Percentiles rank a stretch among this genome's conserved stretches.
Conservation (phyloP, 305 asterid species). For the Fraxinus latifolia region DNA sequence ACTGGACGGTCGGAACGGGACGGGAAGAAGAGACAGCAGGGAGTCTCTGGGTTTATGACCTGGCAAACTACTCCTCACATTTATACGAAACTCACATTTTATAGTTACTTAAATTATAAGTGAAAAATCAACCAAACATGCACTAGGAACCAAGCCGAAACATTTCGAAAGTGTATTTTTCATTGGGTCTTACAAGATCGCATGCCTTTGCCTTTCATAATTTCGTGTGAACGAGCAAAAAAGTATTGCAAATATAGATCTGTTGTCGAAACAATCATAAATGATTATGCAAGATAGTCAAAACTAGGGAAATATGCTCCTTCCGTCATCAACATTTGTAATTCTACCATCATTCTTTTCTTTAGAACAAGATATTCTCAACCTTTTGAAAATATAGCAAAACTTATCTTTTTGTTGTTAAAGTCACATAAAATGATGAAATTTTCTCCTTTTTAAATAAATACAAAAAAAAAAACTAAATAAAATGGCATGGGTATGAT, state of each 20-base stretch:
- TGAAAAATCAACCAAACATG: neutral
- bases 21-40: neutral
- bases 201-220: neutral
- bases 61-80: neutral
- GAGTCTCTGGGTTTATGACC: neutral
- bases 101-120: neutral
- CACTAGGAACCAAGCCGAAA: neutral
- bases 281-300: neutral
- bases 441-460: neutral
- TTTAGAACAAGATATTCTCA: neutral
- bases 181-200: neutral
- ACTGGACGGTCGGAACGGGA: neutral
- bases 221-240: neutral
- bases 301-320: too few species aligned
- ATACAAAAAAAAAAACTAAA: too few species aligned
- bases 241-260: neutral
- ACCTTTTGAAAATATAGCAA: neutral
- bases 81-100: too few species aligned
- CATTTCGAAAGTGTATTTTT: neutral
- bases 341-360: neutral
- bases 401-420: neutral
- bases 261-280: neutral
- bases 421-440: neutral
- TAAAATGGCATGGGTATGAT: neutral
- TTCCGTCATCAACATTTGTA: neutral